Percentiles rank a stretch among this genome's conserved stretches.
Conservation (phyloP, 2,329 filamentous ascomycete genomes). For the Ophiostoma sp. region DNA sequence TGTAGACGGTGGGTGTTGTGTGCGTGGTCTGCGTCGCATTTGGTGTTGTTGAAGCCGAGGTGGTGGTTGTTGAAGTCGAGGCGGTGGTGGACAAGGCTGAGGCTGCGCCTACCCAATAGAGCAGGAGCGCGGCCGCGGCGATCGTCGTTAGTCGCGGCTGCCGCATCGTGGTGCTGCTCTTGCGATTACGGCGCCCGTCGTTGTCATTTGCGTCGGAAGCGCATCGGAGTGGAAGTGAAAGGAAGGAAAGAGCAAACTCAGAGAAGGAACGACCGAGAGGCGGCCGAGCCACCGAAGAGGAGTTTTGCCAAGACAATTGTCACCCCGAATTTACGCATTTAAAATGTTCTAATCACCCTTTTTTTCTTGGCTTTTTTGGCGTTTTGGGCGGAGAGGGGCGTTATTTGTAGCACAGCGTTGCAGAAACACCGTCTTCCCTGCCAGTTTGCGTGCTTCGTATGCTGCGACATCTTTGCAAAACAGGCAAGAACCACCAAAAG, state of each 20-base stretch:
- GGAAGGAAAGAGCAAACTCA: background rate
- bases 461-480: background rate
- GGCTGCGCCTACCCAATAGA: conserved; percentile 1
- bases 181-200: conserved; percentile 1
- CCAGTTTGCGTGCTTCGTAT: background rate
- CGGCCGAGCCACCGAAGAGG: background rate
- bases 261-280: background rate
- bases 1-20: conserved; percentile 38
- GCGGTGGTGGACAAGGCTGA: conserved; percentile 10
- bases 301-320: conserved; percentile 20
- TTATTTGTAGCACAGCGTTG: background rate
- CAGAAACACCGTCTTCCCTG: background rate
- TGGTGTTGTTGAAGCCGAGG: background rate
- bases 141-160: conserved; percentile 16
- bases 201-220: background rate
- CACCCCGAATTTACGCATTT: background rate
- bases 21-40: background rate
- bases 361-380: background rate
- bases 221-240: background rate
- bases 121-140: conserved; percentile 4
- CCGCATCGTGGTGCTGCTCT: conserved; percentile 15
- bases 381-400: background rate
- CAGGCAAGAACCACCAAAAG: too few relatives aligned
- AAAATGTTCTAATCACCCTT: background rate
- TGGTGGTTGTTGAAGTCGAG: background rate